These are phyloP conservation scores for Euptelea pleiosperma DNA, from an alignment of 164 flowering plant genomes.

Conservation along the genomic window DNA sequence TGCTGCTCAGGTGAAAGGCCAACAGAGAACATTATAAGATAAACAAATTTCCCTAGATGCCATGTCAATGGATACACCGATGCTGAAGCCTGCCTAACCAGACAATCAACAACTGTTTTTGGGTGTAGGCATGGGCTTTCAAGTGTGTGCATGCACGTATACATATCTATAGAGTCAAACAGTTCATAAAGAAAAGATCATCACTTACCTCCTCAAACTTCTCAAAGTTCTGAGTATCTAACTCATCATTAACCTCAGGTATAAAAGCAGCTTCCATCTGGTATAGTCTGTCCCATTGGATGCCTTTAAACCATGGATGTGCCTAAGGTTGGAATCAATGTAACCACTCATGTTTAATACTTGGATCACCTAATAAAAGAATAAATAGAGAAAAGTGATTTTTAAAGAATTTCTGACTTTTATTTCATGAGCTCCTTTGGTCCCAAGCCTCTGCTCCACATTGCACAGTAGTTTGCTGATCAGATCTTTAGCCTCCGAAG, in stretches of 20 bases:
- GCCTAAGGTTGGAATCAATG: slow-evolving; percentile 19
- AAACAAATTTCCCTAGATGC: too few species aligned
- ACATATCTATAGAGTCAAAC: background rate
- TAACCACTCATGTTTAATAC: background rate
- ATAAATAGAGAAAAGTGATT: background rate
- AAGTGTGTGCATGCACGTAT: background rate
- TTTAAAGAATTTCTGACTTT: slow-evolving; percentile 32
- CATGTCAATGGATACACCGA: background rate
- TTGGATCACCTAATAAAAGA: background rate
- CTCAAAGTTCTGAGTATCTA: slow-evolving; percentile 43
- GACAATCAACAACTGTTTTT: background rate
- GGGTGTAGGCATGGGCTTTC: background rate
- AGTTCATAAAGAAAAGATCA: background rate
- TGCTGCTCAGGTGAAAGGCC: too few species aligned
- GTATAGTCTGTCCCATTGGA: slow-evolving; percentile 37
- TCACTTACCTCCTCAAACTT: slow-evolving; percentile 39
- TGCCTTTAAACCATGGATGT: slow-evolving; percentile 40
- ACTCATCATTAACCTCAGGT: slow-evolving; percentile 42
- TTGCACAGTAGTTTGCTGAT: slow-evolving; percentile 58
- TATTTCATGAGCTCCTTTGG: slow-evolving; percentile 64
- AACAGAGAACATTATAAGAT: too few species aligned
- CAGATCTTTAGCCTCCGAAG: slow-evolving; percentile 61
- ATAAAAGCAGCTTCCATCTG: slow-evolving; percentile 47
- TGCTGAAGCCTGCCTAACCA: background rate
- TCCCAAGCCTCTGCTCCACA: slow-evolving; percentile 61